Percentiles rank a stretch among this genome's conserved stretches.
phyloP scores from a whole-genome alignment of 306 rosid genomes.

The Inga laurina region DNA sequence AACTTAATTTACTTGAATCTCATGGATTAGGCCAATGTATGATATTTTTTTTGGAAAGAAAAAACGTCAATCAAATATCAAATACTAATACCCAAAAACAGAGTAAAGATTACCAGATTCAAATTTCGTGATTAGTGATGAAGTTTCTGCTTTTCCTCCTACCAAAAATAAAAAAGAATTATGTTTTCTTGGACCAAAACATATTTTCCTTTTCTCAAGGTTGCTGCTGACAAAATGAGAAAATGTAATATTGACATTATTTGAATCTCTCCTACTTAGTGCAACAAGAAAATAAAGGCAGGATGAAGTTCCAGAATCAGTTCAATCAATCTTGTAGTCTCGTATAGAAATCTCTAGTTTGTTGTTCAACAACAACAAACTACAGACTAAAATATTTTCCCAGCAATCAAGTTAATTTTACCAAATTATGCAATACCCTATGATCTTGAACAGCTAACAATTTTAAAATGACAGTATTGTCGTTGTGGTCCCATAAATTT shows the following conservation, averaged over 20 bases:
- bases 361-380: too few relatives aligned
- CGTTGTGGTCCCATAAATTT: neutral
- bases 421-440: neutral
- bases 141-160: neutral
- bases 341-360: neutral
- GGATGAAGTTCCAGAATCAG: neutral
- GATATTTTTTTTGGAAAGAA: neutral
- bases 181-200: neutral
- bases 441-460: neutral
- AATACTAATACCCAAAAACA: neutral
- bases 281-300: neutral
- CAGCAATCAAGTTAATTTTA: neutral
- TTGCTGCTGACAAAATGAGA: neutral
- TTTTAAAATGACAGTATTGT: neutral
- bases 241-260: neutral
- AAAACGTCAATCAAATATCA: neutral
- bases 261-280: neutral
- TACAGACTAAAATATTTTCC: too few relatives aligned
- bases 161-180: neutral
- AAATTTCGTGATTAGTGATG: neutral
- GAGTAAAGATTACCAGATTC: neutral
- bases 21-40: neutral
- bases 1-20: too few relatives aligned
- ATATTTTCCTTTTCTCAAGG: neutral
- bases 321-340: neutral